Evolutionary conservation across 345 rosid genomes (phyloP).

Genomic region (Lepidium aucheri): DNA sequence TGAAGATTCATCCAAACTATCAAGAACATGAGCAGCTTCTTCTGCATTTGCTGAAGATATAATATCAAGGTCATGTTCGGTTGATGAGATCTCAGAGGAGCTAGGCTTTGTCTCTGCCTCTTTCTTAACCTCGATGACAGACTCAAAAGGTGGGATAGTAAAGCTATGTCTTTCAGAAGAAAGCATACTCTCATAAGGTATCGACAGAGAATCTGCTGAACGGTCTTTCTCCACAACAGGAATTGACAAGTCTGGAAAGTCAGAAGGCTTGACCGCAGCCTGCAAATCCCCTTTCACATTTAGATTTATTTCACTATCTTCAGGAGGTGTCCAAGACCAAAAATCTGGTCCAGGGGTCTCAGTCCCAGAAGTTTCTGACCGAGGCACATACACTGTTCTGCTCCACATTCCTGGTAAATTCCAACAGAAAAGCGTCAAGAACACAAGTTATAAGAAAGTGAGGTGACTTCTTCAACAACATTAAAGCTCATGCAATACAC

Average conservation of each 20-base stretch:
- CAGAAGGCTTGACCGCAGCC: conserved; percentile 24
- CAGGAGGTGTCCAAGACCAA: conserved; percentile 91
- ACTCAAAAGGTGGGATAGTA: conserved; percentile 66
- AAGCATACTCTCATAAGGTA: conserved; percentile 72
- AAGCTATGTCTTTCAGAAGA: conserved; percentile 25
- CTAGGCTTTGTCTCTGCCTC: conserved; percentile 25
- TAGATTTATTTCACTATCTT: conserved; percentile 18
- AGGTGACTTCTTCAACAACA: background rate
- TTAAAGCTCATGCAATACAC: background rate
- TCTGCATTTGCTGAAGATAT: conserved; percentile 55
- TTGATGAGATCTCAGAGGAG: conserved; percentile 28
- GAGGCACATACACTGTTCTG: conserved; percentile 34
- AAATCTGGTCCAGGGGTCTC: conserved; percentile 85
- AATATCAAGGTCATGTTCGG: conserved; percentile 38
- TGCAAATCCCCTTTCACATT: conserved; percentile 15
- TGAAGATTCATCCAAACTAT: conserved; percentile 35
- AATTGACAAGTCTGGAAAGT: conserved; percentile 26
- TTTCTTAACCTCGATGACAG: conserved; percentile 45
- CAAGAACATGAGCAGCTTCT: conserved; percentile 75
- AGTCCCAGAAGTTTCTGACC: conserved; percentile 36
- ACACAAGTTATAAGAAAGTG: background rate
- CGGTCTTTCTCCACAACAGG: conserved; percentile 53
- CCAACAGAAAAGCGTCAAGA: background rate
- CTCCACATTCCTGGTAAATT: conserved; percentile 30
- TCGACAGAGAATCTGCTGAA: conserved; percentile 42